Evolutionary conservation across 805 yeast genomes (phyloP).

Genomic region (Teunomyces cretensis): DNA sequence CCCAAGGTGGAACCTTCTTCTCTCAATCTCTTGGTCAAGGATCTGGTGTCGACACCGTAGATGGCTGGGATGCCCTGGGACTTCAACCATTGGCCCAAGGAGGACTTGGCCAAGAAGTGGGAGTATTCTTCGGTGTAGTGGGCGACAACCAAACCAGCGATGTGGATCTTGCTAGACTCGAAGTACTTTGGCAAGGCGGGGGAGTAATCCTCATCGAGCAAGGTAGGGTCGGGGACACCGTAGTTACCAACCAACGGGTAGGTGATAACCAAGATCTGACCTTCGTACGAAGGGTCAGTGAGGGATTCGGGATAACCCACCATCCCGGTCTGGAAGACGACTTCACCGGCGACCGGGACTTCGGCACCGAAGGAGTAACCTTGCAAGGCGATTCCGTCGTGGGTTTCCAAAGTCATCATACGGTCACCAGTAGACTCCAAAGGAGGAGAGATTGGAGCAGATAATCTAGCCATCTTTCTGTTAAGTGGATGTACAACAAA

Average conservation of each 20-base stretch:
- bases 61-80: constrained; percentile 92
- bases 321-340: constrained; percentile 99
- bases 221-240: constrained; percentile 91
- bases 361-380: constrained; percentile 98
- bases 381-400: constrained; percentile 81
- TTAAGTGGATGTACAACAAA: background rate
- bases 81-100: constrained; percentile 91
- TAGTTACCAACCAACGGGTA: constrained; percentile 97
- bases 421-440: constrained; percentile 80
- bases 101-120: constrained; percentile 88
- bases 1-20: constrained; percentile 92
- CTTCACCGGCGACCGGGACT: constrained; percentile 87
- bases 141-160: constrained; percentile 96
- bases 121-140: constrained; percentile 96
- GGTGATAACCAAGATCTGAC: constrained; percentile 95
- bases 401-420: constrained; percentile 82
- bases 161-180: constrained; percentile 88
- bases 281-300: constrained; percentile 97
- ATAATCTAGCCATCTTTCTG: constrained; percentile 36
- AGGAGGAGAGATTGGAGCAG: constrained; percentile 88
- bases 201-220: constrained; percentile 68
- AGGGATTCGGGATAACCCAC: constrained; percentile 98
- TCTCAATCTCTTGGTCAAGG: constrained; percentile 89
- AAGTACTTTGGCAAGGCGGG: constrained; percentile 84
- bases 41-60: constrained; percentile 96